phyloP scores from a whole-genome alignment of 2,329 filamentous ascomycete genomes.

The Purpureocillium lavendulum region DNA sequence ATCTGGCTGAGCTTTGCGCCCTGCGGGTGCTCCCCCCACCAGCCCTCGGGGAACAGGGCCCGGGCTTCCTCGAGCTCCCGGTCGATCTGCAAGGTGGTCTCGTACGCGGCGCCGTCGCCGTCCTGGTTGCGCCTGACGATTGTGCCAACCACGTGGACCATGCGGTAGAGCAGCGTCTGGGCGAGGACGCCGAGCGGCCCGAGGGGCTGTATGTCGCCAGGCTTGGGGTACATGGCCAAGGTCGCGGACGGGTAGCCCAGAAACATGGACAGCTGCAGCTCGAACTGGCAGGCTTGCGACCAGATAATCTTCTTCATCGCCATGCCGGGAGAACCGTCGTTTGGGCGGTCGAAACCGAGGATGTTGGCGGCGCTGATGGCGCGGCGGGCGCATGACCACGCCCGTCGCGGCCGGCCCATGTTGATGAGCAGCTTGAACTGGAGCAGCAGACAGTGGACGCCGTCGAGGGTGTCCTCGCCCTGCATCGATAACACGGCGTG shows the following conservation, averaged over 20 bases:
- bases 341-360: slow-evolving; percentile 34
- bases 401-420: slow-evolving; percentile 44
- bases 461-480: slow-evolving; percentile 41
- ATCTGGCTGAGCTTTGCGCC: slow-evolving; percentile 2
- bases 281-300: slow-evolving; percentile 29
- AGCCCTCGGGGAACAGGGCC: slow-evolving; percentile 4
- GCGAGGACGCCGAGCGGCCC: neutral
- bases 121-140: slow-evolving; percentile 5
- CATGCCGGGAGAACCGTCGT: slow-evolving; percentile 11
- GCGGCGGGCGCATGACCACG: slow-evolving; percentile 42
- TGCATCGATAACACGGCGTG: slow-evolving; percentile 36
- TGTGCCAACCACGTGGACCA: neutral
- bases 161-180: neutral
- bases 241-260: slow-evolving; percentile 40
- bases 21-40: slow-evolving; percentile 3
- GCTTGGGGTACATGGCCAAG: slow-evolving; percentile 8
- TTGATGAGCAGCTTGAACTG: slow-evolving; percentile 44
- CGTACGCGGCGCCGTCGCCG: slow-evolving; percentile 15
- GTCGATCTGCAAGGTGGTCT: slow-evolving; percentile 29
- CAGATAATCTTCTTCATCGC: slow-evolving; percentile 25
- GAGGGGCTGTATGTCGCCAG: slow-evolving; percentile 7
- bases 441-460: slow-evolving; percentile 42
- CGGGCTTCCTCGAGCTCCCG: slow-evolving; percentile 24
- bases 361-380: slow-evolving; percentile 44
- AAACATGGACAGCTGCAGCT: slow-evolving; percentile 43